These are phyloP conservation scores for Neurospora sp. DNA, from an alignment of 495 filamentous ascomycete species.

Conservation along the genomic window DNA sequence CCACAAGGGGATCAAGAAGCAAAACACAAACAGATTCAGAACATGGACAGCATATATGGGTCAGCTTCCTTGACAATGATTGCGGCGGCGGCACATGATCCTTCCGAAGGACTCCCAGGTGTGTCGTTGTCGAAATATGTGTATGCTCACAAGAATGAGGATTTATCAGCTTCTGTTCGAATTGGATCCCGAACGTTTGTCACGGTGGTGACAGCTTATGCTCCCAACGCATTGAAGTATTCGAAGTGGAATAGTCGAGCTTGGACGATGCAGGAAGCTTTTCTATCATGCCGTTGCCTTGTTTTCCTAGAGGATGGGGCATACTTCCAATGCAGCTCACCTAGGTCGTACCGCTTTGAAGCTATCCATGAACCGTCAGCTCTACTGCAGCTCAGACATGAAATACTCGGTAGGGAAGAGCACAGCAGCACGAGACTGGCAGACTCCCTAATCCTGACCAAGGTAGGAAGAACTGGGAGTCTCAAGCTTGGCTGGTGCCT, in stretches of 20 bases:
- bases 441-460: background rate
- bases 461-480: background rate
- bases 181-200: background rate
- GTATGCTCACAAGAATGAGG: accelerated
- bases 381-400: background rate
- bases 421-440: no score
- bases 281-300: background rate
- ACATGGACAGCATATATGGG: background rate
- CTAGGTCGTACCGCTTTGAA: background rate
- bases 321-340: slow-evolving; percentile 25
- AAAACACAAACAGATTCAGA: background rate
- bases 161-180: background rate
- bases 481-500: background rate
- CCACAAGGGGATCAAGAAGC: background rate
- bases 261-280: background rate
- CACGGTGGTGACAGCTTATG: background rate
- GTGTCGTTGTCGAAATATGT: background rate
- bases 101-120: background rate
- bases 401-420: no score
- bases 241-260: background rate
- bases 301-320: slow-evolving; percentile 15
- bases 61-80: background rate
- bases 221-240: background rate
- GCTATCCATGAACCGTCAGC: accelerated
- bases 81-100: background rate